Percentiles rank a stretch among this genome's conserved stretches.
Conservation (phyloP, 768 basidiomycete species). For the Pulveroboletus frians region DNA sequence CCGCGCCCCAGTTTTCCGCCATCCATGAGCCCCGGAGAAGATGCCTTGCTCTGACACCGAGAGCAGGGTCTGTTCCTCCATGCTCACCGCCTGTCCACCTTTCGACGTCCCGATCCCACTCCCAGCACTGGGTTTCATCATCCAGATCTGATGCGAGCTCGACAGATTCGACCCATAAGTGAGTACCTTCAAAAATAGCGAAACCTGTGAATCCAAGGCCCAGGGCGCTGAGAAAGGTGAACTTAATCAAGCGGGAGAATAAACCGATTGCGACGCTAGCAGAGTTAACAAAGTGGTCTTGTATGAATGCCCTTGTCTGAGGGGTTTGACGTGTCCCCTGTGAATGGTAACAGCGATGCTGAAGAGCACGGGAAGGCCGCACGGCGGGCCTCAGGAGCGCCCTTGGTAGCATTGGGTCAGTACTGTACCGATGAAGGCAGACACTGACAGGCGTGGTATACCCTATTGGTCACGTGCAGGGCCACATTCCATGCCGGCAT, state of each 20-base stretch:
- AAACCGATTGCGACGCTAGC: slow-evolving; percentile 39
- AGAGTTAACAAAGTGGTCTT: slow-evolving; percentile 33
- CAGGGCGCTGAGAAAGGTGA: slow-evolving; percentile 42
- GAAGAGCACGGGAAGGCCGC: not conserved
- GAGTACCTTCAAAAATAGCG: slow-evolving; percentile 50
- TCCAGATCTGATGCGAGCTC: slow-evolving; percentile 45
- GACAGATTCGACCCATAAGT: slow-evolving; percentile 60
- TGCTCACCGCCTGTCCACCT: slow-evolving; percentile 53
- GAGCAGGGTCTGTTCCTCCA: slow-evolving; percentile 69
- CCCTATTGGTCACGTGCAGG: not conserved
- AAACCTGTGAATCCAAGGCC: slow-evolving; percentile 41
- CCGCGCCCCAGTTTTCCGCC: slow-evolving; percentile 59
- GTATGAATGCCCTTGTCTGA: slow-evolving; percentile 14
- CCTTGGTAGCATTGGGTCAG: slow-evolving; percentile 12
- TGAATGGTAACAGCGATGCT: slow-evolving; percentile 16
- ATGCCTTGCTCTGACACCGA: slow-evolving; percentile 58
- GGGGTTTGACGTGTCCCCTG: slow-evolving; percentile 7
- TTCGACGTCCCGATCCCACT: slow-evolving; percentile 62
- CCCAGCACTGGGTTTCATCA: slow-evolving; percentile 51
- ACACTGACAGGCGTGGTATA: not conserved
- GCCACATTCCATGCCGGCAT: not conserved
- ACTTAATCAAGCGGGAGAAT: slow-evolving; percentile 45
- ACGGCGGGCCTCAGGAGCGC: slow-evolving; percentile 2
- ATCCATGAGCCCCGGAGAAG: slow-evolving; percentile 69
- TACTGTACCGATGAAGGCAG: not conserved